Percentiles rank a stretch among this genome's conserved stretches.
Conservation (phyloP, 139 green algal species). For the Coelastrella sp. region DNA sequence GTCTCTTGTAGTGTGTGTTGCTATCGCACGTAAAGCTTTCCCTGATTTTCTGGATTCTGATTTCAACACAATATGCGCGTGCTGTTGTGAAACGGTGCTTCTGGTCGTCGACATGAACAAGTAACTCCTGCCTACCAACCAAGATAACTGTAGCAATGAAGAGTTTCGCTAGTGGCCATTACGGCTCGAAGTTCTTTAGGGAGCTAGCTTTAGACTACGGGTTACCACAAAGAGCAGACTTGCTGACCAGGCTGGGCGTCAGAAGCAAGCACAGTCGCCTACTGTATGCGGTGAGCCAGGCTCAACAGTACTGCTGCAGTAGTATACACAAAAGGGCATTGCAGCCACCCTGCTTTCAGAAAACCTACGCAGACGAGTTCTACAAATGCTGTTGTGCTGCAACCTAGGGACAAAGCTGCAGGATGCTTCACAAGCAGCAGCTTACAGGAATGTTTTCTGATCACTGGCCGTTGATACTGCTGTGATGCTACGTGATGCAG, state of each 20-base stretch:
- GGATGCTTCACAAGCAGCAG: not conserved
- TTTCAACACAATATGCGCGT: no score
- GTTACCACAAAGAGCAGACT: not conserved
- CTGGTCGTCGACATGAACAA: not conserved
- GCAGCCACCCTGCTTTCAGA: not conserved
- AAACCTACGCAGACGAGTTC: not conserved
- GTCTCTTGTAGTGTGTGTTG: no score
- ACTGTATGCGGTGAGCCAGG: not conserved
- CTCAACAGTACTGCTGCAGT: not conserved
- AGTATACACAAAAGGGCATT: not conserved
- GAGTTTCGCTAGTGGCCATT: constrained; percentile 10
- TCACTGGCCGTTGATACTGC: not conserved
- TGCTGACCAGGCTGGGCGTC: not conserved
- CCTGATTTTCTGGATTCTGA: no score
- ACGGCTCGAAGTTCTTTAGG: not conserved
- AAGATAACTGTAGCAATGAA: not conserved
- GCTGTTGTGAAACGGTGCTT: not conserved
- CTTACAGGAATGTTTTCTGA: not conserved
- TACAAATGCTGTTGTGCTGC: no score
- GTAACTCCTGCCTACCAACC: not conserved
- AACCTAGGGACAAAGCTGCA: not conserved
- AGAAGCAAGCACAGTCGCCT: constrained; percentile 12
- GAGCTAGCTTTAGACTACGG: constrained; percentile 17
- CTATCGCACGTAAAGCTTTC: no score
- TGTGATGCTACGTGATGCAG: not conserved